Percentiles rank a stretch among this genome's conserved stretches.
Evolutionary conservation across 306 rosid genomes (phyloP).

Genomic region (Sicyos edulis): DNA sequence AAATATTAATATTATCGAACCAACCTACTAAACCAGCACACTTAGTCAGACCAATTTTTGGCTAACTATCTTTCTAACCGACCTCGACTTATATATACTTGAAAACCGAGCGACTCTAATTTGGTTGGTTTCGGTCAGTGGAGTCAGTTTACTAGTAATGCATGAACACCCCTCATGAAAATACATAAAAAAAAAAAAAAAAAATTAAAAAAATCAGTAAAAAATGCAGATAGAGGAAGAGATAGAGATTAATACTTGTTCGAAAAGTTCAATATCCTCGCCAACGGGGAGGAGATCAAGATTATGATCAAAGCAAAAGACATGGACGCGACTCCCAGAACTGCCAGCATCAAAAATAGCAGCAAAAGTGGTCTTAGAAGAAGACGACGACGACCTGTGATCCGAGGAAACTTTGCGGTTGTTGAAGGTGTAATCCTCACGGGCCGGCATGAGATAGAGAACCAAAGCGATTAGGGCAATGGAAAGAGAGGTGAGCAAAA

Average conservation of each 20-base stretch:
- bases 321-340: conserved; percentile 99
- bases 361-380: conserved; percentile 40
- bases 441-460: conserved; percentile 60
- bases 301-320: conserved; percentile 60
- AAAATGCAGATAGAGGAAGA: not conserved
- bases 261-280: conserved; percentile 78
- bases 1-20: no score
- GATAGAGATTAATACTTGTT: conserved; percentile 40
- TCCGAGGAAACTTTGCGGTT: conserved; percentile 54
- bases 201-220: no score
- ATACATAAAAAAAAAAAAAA: no score
- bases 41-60: no score
- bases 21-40: no score
- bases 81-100: no score
- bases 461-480: conserved; percentile 58
- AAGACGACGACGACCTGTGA: conserved; percentile 25
- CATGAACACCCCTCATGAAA: no score
- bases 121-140: no score
- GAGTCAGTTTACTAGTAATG: no score
- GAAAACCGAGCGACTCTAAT: no score
- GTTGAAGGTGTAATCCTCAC: conserved; percentile 36
- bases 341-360: conserved; percentile 96
- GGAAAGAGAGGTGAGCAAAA: conserved; percentile 61
- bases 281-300: conserved; percentile 88
- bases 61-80: no score